phyloP scores from a whole-genome alignment of 805 yeast species.

The Candida schatavii region DNA sequence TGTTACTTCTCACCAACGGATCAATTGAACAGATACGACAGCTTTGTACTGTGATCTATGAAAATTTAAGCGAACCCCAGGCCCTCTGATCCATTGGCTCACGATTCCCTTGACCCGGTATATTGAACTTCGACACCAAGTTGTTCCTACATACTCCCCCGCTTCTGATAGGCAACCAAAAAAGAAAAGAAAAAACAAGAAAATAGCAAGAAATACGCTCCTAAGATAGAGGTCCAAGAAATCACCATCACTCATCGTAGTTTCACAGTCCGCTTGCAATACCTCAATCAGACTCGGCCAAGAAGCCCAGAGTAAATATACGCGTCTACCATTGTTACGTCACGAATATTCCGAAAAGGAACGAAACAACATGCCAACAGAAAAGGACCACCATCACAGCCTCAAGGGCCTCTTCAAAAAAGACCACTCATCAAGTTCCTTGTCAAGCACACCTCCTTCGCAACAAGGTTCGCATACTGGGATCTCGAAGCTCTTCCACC shows the following conservation, averaged over 20 bases:
- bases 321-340: not conserved
- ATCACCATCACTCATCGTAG: not conserved
- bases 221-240: too few species aligned
- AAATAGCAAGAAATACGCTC: not conserved
- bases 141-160: not conserved
- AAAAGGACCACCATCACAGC: constrained; percentile 14
- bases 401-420: constrained; percentile 19
- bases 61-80: too few species aligned
- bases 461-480: constrained; percentile 13
- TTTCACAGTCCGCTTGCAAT: not conserved
- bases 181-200: not conserved
- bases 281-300: not conserved
- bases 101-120: too few species aligned
- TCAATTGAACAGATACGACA: too few species aligned
- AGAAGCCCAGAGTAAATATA: not conserved
- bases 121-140: too few species aligned
- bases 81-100: too few species aligned
- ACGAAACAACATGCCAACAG: not conserved
- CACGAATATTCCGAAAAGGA: not conserved
- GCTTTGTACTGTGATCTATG: too few species aligned
- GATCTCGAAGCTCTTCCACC: constrained; percentile 20
- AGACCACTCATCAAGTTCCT: constrained; percentile 12
- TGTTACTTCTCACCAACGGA: too few species aligned
- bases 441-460: constrained; percentile 6
- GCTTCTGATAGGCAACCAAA: not conserved